These are phyloP conservation scores for Lachnellula hyalina DNA, from an alignment of 2,329 filamentous ascomycete genomes.

Conservation along the genomic window DNA sequence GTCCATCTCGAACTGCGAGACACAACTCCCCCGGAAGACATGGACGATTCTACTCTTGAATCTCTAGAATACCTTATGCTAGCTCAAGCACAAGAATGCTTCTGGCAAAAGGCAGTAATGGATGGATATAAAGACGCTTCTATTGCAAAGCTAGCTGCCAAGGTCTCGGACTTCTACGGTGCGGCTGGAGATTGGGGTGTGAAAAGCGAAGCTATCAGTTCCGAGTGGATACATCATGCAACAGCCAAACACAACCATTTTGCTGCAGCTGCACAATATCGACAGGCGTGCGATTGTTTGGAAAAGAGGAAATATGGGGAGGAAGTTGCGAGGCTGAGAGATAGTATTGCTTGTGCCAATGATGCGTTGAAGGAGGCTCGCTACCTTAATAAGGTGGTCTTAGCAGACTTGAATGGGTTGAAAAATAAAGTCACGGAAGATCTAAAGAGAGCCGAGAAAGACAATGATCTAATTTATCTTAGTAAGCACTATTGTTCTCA, in stretches of 20 bases:
- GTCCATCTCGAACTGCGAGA: conserved; percentile 74
- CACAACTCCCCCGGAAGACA: conserved; percentile 83
- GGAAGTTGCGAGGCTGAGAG: conserved; percentile 79
- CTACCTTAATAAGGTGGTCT: conserved; percentile 75
- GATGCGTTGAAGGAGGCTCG: conserved; percentile 81
- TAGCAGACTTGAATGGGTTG: conserved; percentile 75
- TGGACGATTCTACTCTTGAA: conserved; percentile 84
- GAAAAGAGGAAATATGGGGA: conserved; percentile 95
- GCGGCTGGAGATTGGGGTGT: conserved; percentile 78
- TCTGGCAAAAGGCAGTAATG: conserved; percentile 96
- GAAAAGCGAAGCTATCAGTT: conserved; percentile 83
- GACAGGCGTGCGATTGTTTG: conserved; percentile 82
- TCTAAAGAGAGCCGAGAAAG: conserved; percentile 85
- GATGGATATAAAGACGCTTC: conserved; percentile 88
- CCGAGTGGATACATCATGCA: conserved; percentile 97
- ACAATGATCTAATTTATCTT: conserved; percentile 94
- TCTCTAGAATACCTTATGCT: conserved; percentile 78
- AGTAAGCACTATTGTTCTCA: conserved; percentile 41
- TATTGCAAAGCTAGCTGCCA: conserved; percentile 84
- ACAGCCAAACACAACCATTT: conserved; percentile 97
- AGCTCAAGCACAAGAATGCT: conserved; percentile 93
- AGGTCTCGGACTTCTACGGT: conserved; percentile 87
- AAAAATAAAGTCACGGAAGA: conserved; percentile 82
- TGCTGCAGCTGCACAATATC: conserved; percentile 88
- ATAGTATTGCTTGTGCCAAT: conserved; percentile 75